Evolutionary conservation across 805 yeast species (phyloP).

Genomic region (Saccharomycopsis microspora): DNA sequence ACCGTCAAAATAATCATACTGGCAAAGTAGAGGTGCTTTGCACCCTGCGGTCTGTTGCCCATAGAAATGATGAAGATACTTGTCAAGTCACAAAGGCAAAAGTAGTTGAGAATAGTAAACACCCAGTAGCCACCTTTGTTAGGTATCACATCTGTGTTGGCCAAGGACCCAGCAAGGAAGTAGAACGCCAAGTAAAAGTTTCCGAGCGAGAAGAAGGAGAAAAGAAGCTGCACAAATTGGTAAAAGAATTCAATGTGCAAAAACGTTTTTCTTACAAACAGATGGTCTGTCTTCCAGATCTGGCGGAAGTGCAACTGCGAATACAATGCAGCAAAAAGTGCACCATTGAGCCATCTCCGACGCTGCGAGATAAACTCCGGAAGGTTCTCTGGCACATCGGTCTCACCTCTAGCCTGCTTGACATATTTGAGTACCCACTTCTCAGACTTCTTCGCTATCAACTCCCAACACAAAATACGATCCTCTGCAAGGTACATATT

Average conservation of each 20-base stretch:
- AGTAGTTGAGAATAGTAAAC: slow-evolving; percentile 77
- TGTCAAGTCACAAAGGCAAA: slow-evolving; percentile 71
- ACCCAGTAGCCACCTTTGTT: slow-evolving; percentile 71
- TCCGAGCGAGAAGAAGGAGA: slow-evolving; percentile 86
- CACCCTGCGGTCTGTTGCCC: slow-evolving; percentile 98
- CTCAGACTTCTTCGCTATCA: slow-evolving; percentile 73
- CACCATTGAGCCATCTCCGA: slow-evolving; percentile 98
- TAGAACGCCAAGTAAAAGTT: slow-evolving; percentile 89
- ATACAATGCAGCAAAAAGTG: slow-evolving; percentile 90
- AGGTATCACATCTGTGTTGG: slow-evolving; percentile 36
- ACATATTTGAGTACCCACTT: slow-evolving; percentile 90
- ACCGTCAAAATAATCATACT: slow-evolving; percentile 64
- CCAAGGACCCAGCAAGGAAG: slow-evolving; percentile 81
- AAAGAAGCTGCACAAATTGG: slow-evolving; percentile 68
- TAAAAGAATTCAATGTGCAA: slow-evolving; percentile 83
- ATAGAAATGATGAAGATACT: slow-evolving; percentile 87
- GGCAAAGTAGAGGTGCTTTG: slow-evolving; percentile 61
- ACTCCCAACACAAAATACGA: slow-evolving; percentile 92
- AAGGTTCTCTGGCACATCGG: slow-evolving; percentile 91
- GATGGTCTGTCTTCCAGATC: slow-evolving; percentile 85
- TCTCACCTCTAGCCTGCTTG: slow-evolving; percentile 87
- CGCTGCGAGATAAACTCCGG: slow-evolving; percentile 95
- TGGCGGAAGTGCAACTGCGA: slow-evolving; percentile 77
- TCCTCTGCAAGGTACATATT: slow-evolving; percentile 97
- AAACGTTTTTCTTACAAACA: slow-evolving; percentile 64